These are phyloP conservation scores for Ophiocordyceps camponoti-floridani DNA, from an alignment of 2,329 filamentous ascomycete genomes.

Conservation along the genomic window DNA sequence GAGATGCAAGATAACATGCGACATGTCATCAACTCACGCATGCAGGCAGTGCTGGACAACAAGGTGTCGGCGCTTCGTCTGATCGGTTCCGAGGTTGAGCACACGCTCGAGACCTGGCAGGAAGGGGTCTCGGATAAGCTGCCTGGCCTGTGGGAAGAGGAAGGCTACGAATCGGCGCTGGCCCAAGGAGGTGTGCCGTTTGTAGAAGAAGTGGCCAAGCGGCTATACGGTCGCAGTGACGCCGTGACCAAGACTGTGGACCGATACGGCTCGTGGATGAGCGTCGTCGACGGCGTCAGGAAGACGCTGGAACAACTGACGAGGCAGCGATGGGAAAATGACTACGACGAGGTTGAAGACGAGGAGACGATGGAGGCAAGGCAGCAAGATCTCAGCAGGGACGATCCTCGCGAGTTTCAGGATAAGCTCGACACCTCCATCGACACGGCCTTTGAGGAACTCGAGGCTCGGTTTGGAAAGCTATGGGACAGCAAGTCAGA, in stretches of 20 bases:
- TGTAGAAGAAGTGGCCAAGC: slow-evolving; percentile 48
- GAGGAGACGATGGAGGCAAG: slow-evolving; percentile 51
- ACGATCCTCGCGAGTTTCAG: slow-evolving; percentile 49
- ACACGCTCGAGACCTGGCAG: slow-evolving; percentile 42
- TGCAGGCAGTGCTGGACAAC: slow-evolving; percentile 42
- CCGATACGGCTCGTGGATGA: slow-evolving; percentile 55
- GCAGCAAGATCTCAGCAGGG: slow-evolving; percentile 49
- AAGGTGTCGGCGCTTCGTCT: slow-evolving; percentile 47
- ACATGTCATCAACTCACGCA: slow-evolving; percentile 47
- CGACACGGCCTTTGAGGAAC: slow-evolving; percentile 33
- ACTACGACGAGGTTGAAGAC: slow-evolving; percentile 55
- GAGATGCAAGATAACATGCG: slow-evolving; percentile 53
- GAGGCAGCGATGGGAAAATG: slow-evolving; percentile 58
- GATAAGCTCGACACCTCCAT: slow-evolving; percentile 39
- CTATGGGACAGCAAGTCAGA: slow-evolving; percentile 30
- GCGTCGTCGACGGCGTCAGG: slow-evolving; percentile 50
- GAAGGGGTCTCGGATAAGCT: slow-evolving; percentile 29
- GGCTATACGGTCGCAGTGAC: slow-evolving; percentile 55
- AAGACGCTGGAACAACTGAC: slow-evolving; percentile 45
- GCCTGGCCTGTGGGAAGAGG: slow-evolving; percentile 47
- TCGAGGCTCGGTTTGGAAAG: slow-evolving; percentile 35
- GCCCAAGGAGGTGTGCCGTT: slow-evolving; percentile 48
- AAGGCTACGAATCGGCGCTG: slow-evolving; percentile 46
- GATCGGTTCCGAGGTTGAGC: slow-evolving; percentile 46
- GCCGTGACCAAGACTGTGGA: slow-evolving; percentile 42